phyloP scores from a whole-genome alignment of 2,329 filamentous ascomycete species.

The Cladosporium sphaerospermum region DNA sequence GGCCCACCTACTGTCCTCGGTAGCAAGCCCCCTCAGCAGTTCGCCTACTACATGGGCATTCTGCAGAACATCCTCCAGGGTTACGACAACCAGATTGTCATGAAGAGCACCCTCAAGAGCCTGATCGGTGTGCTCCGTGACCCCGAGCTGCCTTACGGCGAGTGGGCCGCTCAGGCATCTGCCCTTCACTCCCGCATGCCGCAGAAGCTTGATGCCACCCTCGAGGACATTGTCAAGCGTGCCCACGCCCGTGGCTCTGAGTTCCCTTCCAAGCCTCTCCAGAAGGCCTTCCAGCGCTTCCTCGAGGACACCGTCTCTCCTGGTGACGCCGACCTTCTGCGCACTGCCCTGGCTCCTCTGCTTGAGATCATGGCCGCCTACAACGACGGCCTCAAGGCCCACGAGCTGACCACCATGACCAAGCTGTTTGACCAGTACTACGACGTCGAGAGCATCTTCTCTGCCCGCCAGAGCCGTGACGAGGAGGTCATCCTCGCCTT shows the following conservation, averaged over 20 bases:
- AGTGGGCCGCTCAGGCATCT: conserved; percentile 93
- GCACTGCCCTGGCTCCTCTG: conserved; percentile 66
- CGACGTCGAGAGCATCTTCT: conserved; percentile 80
- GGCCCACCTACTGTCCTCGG: conserved; percentile 83
- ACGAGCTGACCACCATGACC: conserved; percentile 79
- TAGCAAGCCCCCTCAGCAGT: conserved; percentile 85
- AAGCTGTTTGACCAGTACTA: conserved; percentile 75
- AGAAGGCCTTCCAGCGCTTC: conserved; percentile 81
- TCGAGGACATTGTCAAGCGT: conserved; percentile 80
- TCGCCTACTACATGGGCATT: conserved; percentile 68
- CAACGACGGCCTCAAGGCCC: conserved; percentile 78
- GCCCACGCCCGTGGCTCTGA: conserved; percentile 71
- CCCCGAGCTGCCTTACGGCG: conserved; percentile 85
- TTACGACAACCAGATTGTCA: conserved; percentile 96
- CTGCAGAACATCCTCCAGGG: conserved; percentile 84
- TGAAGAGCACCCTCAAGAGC: conserved; percentile 79
- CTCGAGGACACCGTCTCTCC: conserved; percentile 75
- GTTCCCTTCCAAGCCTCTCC: conserved; percentile 84
- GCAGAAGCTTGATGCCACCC: conserved; percentile 76
- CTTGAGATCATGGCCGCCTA: conserved; percentile 74
- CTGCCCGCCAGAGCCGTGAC: conserved; percentile 74
- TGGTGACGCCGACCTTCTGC: conserved; percentile 67
- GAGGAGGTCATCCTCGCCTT: conserved; percentile 91
- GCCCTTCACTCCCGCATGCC: conserved; percentile 97
- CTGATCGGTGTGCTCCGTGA: conserved; percentile 85